Conservation (phyloP, 2,329 filamentous ascomycete genomes). For the Colletotrichum neosansevieriae region DNA sequence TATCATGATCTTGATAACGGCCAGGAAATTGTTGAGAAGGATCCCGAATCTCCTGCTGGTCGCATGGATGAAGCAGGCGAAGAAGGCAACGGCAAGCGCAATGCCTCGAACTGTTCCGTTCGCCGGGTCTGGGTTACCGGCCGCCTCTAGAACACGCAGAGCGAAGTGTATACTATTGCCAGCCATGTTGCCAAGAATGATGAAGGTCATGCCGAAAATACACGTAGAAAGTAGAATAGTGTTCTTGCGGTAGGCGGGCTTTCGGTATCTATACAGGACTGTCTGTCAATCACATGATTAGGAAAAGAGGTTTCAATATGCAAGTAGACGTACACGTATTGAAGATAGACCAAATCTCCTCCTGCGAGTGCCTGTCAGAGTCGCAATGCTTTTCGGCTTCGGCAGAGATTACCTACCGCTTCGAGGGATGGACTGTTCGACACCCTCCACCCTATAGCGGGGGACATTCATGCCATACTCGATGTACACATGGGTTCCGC, state of each 20-base stretch:
- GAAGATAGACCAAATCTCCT: constrained; percentile 48
- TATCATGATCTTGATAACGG: constrained; percentile 61
- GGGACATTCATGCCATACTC: constrained; percentile 62
- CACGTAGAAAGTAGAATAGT: constrained; percentile 56
- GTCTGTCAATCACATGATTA: too few relatives aligned
- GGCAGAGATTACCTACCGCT: constrained; percentile 55
- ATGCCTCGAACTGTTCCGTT: constrained; percentile 57
- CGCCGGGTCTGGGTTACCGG: constrained; percentile 46
- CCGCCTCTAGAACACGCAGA: constrained; percentile 53
- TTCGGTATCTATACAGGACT: constrained; percentile 16
- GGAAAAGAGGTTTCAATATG: too few relatives aligned
- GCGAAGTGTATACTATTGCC: constrained; percentile 63
- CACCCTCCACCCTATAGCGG: constrained; percentile 53
- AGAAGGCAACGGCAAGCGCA: constrained; percentile 57
- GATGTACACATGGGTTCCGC: constrained; percentile 54
- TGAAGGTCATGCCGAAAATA: constrained; percentile 59
- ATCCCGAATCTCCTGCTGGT: constrained; percentile 64
- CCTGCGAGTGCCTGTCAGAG: background rate
- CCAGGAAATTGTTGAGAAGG: constrained; percentile 62
- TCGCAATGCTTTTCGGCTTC: background rate
- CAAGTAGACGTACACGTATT: constrained; percentile 54
- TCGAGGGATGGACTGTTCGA: constrained; percentile 56
- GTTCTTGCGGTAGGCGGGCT: constrained; percentile 50
- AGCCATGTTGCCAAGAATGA: constrained; percentile 61
- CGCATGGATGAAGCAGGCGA: constrained; percentile 61